Evolutionary conservation across 1,139 yeast genomes (phyloP).

Genomic region (Taphrina pruni): DNA sequence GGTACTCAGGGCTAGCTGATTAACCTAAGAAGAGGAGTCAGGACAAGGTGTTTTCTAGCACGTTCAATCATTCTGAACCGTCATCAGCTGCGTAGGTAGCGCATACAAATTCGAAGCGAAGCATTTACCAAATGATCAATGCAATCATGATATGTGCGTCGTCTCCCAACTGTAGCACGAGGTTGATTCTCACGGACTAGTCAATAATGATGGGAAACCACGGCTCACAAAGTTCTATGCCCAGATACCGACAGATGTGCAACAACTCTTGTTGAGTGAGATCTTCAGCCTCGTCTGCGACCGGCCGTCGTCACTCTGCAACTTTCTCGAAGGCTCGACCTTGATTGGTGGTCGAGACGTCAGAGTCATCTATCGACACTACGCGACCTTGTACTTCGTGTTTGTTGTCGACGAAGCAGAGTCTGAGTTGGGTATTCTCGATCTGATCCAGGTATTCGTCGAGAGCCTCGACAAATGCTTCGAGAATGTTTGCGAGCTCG

Average conservation of each 20-base stretch:
- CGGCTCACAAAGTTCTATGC: conserved; percentile 90
- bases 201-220: conserved; percentile 91
- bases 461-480: conserved; percentile 92
- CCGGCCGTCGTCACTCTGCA: conserved; percentile 74
- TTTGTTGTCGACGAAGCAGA: conserved; percentile 96
- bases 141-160: conserved; percentile 83
- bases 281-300: conserved; percentile 72
- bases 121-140: conserved; percentile 68
- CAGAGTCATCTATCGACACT: conserved; percentile 89
- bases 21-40: too few relatives aligned
- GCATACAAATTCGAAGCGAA: too few relatives aligned
- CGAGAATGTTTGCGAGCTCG: conserved; percentile 92
- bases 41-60: too few relatives aligned
- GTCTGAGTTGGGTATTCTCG: conserved; percentile 89
- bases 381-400: conserved; percentile 92
- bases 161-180: not conserved
- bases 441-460: conserved; percentile 93
- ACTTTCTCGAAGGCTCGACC: conserved; percentile 60
- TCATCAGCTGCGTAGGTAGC: too few relatives aligned
- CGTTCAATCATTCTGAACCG: too few relatives aligned
- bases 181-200: conserved; percentile 51
- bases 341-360: conserved; percentile 74
- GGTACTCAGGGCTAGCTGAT: too few relatives aligned
- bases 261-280: conserved; percentile 72
- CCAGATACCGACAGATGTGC: conserved; percentile 77